Conservation (phyloP, 352 stramenopile species). For the Pythium plurisporium region DNA sequence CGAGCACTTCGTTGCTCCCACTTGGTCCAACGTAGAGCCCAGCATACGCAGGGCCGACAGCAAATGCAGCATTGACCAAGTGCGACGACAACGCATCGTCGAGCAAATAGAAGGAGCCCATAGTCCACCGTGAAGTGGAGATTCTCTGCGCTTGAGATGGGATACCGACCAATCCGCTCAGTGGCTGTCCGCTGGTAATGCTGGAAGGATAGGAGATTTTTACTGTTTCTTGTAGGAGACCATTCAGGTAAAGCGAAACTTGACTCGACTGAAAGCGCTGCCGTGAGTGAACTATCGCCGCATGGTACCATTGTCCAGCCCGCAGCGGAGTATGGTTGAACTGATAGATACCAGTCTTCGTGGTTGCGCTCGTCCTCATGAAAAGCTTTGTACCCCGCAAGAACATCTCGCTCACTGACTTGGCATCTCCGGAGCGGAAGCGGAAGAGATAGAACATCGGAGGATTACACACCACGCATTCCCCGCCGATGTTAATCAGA, state of each 20-base stretch:
- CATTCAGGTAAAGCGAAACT: constrained; percentile 56
- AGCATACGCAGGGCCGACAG: constrained; percentile 50
- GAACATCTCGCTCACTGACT: constrained; percentile 65
- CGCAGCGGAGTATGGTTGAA: constrained; percentile 51
- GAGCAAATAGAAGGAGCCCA: constrained; percentile 63
- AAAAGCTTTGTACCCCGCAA: constrained; percentile 56
- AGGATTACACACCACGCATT: constrained; percentile 70
- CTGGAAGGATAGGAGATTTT: constrained; percentile 70
- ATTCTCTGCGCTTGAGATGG: constrained; percentile 40
- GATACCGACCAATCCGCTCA: constrained; percentile 58
- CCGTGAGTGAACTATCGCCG: constrained; percentile 47
- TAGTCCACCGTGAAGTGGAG: constrained; percentile 41
- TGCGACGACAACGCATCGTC: constrained; percentile 48
- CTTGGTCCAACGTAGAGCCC: constrained; percentile 46
- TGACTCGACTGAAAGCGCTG: constrained; percentile 73
- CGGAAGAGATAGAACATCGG: constrained; percentile 71
- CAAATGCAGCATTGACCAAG: constrained; percentile 50
- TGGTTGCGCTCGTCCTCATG: constrained; percentile 52
- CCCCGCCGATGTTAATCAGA: constrained; percentile 44
- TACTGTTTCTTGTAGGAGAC: constrained; percentile 55
- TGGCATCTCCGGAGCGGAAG: constrained; percentile 62
- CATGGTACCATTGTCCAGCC: constrained; percentile 44
- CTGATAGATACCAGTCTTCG: constrained; percentile 34
- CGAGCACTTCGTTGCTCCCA: constrained; percentile 43
- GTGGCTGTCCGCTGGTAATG: constrained; percentile 40